Conservation (phyloP, 371 early-diverging fungal species). For the Smittium culicis region DNA sequence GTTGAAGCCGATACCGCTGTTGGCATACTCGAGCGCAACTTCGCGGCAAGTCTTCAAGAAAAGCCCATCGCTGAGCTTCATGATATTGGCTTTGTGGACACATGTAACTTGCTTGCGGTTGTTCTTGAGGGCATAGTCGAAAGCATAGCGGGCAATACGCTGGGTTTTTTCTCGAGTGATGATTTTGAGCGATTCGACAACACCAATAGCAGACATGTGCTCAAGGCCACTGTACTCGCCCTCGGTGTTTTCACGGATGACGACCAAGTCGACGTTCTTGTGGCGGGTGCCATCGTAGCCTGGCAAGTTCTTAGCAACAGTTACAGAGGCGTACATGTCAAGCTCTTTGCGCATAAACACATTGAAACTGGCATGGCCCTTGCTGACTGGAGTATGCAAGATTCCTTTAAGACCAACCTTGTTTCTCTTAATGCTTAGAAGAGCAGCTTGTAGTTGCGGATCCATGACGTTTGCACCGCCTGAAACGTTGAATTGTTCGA, state of each 20-base stretch:
- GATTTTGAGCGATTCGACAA: constrained; percentile 95
- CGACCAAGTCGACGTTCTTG: constrained; percentile 82
- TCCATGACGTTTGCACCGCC: constrained; percentile 65
- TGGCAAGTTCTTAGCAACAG: constrained; percentile 69
- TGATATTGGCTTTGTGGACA: constrained; percentile 98
- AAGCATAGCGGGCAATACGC: constrained; percentile 93
- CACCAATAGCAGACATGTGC: constrained; percentile 91
- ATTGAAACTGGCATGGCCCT: constrained; percentile 87
- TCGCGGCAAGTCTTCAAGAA: constrained; percentile 89
- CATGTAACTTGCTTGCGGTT: constrained; percentile 91
- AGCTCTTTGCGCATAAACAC: constrained; percentile 88
- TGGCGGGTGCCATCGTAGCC: constrained; percentile 61
- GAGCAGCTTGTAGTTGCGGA: constrained; percentile 60
- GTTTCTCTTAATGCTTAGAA: constrained; percentile 82
- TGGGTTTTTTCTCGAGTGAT: constrained; percentile 87
- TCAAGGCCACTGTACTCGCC: constrained; percentile 97
- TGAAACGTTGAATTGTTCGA: constrained; percentile 86
- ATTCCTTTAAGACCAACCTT: constrained; percentile 94
- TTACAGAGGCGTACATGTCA: constrained; percentile 88
- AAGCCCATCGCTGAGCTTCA: constrained; percentile 96
- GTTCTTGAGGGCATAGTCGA: constrained; percentile 92
- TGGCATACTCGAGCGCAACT: constrained; percentile 79
- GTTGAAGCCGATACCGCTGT: constrained; percentile 71
- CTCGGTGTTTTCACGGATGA: constrained; percentile 97
- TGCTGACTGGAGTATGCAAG: constrained; percentile 77